Evolutionary conservation across 768 basidiomycete species (phyloP), one percentile per base, ranked within the genome.

Genomic region (Boletus fagicola): DNA sequence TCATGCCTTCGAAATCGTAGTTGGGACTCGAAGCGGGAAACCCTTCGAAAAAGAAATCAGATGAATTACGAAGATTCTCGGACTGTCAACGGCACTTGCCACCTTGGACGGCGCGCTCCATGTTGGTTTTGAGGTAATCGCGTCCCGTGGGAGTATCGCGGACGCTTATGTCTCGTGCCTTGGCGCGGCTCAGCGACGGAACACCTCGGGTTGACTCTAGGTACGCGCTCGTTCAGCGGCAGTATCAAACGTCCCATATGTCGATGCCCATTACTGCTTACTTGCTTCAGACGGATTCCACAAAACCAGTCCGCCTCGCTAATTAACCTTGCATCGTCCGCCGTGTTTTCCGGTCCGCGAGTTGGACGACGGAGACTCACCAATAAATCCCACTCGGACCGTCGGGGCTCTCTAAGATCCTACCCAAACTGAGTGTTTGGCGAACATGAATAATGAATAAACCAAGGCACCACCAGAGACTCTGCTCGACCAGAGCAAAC

Each of bases 71-170:
- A 13, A 44, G 13, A 18, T 12, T 48, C 5, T n/a, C n/a, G n/a
- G 12, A 39, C 22, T 35, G 46, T 43, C 30, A 45, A 48, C 12
- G 20, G 3, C 5, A 44, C 42, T 51, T 30, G 44, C 39, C 45
- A 68, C 51, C 54, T 53, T 65, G 51, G 7, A 39, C 18, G 12
- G 46, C 42, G 6, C 11, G 55, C 20, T 66, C 47, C 64, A 65
- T 65, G 56, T 45, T 57, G 43, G 45, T n/a, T 13, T 22, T 24
- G 48, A 40, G 51, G 51, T 39, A 30, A 49, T 55, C 10, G 20
- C 45, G 20, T 62, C 51, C 45, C 58, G 62, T 64, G 62, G 50
- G 43, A 45, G 31, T n/a, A 18, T 35, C 35, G 35, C 35, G 33
- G 31, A 31, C 31, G 4, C 3, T 30, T 30, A 8, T 9, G 30